Evolutionary conservation across 371 early-diverging fungal genomes (phyloP).

Genomic region (Umbelopsis sp.): DNA sequence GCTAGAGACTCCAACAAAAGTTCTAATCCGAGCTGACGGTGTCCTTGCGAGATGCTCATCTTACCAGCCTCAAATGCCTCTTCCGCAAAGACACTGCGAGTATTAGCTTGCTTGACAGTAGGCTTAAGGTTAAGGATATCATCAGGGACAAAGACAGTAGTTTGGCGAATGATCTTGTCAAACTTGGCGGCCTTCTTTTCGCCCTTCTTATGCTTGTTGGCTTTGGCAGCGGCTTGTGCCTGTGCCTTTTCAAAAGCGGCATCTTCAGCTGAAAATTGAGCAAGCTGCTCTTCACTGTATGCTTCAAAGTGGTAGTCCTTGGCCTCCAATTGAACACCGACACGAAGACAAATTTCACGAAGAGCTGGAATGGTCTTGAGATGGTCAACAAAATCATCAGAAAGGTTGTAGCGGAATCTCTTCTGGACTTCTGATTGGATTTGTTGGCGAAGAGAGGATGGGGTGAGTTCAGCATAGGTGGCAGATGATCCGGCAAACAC

Average conservation of each 20-base stretch:
- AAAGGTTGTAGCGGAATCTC: constrained; percentile 78
- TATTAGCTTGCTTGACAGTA: constrained; percentile 76
- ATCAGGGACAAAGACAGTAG: constrained; percentile 64
- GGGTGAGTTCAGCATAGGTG: constrained; percentile 63
- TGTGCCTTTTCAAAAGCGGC: constrained; percentile 31
- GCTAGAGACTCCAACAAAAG: constrained; percentile 82
- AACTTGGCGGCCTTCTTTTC: constrained; percentile 44
- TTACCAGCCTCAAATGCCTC: constrained; percentile 90
- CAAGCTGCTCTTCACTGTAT: constrained; percentile 47
- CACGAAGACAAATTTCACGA: constrained; percentile 81
- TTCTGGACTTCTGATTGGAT: constrained; percentile 65
- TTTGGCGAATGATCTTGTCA: constrained; percentile 29
- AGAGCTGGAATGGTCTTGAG: constrained; percentile 72
- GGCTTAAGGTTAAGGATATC: constrained; percentile 87
- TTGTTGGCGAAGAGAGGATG: constrained; percentile 53
- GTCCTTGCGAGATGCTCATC: constrained; percentile 79
- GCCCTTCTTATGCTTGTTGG: constrained; percentile 46
- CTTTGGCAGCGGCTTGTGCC: constrained; percentile 33
- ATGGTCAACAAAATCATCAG: constrained; percentile 52
- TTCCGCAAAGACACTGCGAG: constrained; percentile 79
- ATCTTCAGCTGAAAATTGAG: constrained; percentile 44
- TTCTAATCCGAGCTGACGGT: constrained; percentile 79
- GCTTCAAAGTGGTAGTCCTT: constrained; percentile 71
- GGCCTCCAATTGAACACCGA: constrained; percentile 83
- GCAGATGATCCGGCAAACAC: constrained; percentile 39